These are phyloP conservation scores for Coniochaeta hoffmannii DNA, from an alignment of 2,329 filamentous ascomycete species.

Conservation along the genomic window DNA sequence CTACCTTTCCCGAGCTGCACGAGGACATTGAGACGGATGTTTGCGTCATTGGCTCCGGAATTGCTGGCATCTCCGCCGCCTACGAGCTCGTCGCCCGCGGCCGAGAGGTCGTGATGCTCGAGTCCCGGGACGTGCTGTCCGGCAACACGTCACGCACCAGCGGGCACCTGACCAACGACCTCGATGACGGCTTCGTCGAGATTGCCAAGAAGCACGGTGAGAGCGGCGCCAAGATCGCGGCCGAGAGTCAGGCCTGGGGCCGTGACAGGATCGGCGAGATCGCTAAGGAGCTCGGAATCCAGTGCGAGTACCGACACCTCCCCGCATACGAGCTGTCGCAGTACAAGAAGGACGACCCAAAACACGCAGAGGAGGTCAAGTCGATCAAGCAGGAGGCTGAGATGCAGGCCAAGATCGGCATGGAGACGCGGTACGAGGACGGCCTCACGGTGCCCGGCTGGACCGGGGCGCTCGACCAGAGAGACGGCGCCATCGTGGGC, in stretches of 20 bases:
- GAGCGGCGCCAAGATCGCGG: slow-evolving; percentile 37
- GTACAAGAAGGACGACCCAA: slow-evolving; percentile 29
- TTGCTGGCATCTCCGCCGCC: slow-evolving; percentile 41
- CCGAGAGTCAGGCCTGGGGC: slow-evolving; percentile 48
- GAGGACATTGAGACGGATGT: slow-evolving; percentile 38
- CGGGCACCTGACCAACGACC: slow-evolving; percentile 44
- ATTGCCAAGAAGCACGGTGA: slow-evolving; percentile 45
- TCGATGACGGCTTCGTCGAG: slow-evolving; percentile 44
- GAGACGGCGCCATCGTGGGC: slow-evolving; percentile 37
- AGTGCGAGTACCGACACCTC: slow-evolving; percentile 47
- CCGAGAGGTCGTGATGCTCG: slow-evolving; percentile 40
- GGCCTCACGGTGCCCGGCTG: slow-evolving; percentile 42
- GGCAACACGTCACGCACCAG: slow-evolving; percentile 47
- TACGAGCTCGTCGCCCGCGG: slow-evolving; percentile 46
- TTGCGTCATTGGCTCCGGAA: slow-evolving; percentile 44
- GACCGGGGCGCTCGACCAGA: slow-evolving; percentile 41
- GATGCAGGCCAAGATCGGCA: slow-evolving; percentile 32
- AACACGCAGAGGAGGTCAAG: slow-evolving; percentile 37
- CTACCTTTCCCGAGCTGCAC: slow-evolving; percentile 32
- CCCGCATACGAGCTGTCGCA: slow-evolving; percentile 43
- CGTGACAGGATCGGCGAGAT: slow-evolving; percentile 43
- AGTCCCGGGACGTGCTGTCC: slow-evolving; percentile 45
- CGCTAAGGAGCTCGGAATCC: slow-evolving; percentile 37
- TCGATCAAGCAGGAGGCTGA: slow-evolving; percentile 36
- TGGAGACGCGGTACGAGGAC: slow-evolving; percentile 33